Base-by-base conservation (phyloP, 2,329 filamentous ascomycete genomes). In the Zymoseptoria brevis region DNA sequence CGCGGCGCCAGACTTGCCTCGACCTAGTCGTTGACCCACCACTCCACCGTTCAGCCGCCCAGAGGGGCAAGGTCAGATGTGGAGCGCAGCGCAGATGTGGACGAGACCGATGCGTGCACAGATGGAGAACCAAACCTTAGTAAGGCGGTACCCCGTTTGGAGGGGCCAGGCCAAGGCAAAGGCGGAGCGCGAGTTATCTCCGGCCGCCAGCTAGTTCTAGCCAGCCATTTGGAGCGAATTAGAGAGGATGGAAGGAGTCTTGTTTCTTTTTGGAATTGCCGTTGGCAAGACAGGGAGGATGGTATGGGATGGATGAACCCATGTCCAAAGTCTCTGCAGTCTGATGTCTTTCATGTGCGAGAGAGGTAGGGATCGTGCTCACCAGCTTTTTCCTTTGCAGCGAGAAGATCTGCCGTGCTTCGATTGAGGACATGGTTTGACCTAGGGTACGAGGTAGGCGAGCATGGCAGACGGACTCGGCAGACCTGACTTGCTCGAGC, bases 171-270 rank as follows among this genome's bases (percentile, higher is more conserved):
- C 22, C 3, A 24, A 24, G 11, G 11, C 9, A 13, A 13, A 16
- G 35, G 35, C 57, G 60, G 59, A 59, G 57, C 48, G 61, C 63
- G 61, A 64, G 58, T 62, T 60, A 64, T 64, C 61, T 64, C 63
- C 63, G 62, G 55, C 45, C 50, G 54, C 50, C 21, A 22, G 21
- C 21, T 4, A 22, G 21, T 4, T n/a, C n/a, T n/a, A n/a, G n/a
- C n/a, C 19, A 49, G 49, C 53, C 57, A 55, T 59, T 59, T 30
- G 57, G 53, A 56, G 35, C 13, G 21, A 16, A 52, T 24, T 24
- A 24, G 22, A 24, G 22, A 24, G 22, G 22, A 24, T 24, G 22
- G 22, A 24, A 24, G 4, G 22, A 24, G 22, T 24, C 30, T 35
- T 35, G 30, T 35, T 41, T 41, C 35, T 41, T 41, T 41, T 41